phyloP scores from a whole-genome alignment of 1,284 basidiomycete species.

The Ceratobasidium sp. region DNA sequence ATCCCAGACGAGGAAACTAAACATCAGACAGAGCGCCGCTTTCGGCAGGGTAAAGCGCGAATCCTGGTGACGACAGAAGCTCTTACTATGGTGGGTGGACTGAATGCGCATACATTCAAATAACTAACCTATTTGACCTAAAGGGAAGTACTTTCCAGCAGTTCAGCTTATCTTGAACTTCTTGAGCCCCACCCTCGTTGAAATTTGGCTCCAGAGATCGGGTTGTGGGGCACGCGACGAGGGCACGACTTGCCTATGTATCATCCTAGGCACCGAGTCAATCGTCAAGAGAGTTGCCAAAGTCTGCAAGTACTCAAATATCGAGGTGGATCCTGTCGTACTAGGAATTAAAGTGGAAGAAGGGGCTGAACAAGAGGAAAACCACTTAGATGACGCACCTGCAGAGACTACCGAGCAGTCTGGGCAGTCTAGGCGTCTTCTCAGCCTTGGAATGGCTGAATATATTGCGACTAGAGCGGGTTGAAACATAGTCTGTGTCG shows the following conservation, averaged over 20 bases:
- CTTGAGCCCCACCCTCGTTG: neutral
- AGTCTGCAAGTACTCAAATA: too few relatives aligned
- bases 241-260: neutral
- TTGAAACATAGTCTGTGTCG: too few relatives aligned
- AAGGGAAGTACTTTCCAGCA: neutral
- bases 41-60: neutral
- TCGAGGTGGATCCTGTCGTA: too few relatives aligned
- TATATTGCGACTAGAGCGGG: too few relatives aligned
- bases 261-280: neutral
- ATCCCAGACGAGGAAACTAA: neutral
- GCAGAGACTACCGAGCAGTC: too few relatives aligned
- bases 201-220: neutral
- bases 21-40: neutral
- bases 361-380: too few relatives aligned
- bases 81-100: neutral
- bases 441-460: too few relatives aligned
- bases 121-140: too few relatives aligned
- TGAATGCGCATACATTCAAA: too few relatives aligned
- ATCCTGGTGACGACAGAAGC: neutral
- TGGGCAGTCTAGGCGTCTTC: too few relatives aligned
- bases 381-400: too few relatives aligned
- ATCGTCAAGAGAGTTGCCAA: neutral
- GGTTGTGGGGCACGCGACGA: neutral
- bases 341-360: too few relatives aligned
- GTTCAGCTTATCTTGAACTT: neutral